These are phyloP conservation scores for Ampelomyces quisqualis DNA, from an alignment of 2,329 filamentous ascomycete species.

Conservation along the genomic window DNA sequence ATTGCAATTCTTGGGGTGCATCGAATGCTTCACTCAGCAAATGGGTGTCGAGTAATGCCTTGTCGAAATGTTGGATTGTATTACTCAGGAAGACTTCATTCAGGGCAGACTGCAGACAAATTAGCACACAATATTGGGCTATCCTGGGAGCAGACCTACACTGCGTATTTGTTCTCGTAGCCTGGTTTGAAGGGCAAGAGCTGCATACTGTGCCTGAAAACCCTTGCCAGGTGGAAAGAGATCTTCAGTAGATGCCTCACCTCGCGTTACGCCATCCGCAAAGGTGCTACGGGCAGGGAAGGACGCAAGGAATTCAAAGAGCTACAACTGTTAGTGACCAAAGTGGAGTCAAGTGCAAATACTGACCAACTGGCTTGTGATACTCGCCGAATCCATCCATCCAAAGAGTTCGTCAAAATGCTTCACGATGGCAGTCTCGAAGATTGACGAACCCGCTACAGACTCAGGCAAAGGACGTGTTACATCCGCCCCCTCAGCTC, in stretches of 20 bases:
- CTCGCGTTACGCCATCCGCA: slow-evolving; percentile 28
- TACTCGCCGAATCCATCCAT: slow-evolving; percentile 72
- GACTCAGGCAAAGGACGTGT: slow-evolving; percentile 20
- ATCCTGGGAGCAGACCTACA: slow-evolving; percentile 17
- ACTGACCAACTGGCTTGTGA: slow-evolving; percentile 33
- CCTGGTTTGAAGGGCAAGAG: slow-evolving; percentile 31
- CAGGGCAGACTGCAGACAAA: slow-evolving; percentile 24
- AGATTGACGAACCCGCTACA: slow-evolving; percentile 45
- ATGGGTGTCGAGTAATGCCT: slow-evolving; percentile 30
- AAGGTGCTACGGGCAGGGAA: slow-evolving; percentile 37
- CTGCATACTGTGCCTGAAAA: slow-evolving; percentile 40
- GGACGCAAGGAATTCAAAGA: slow-evolving; percentile 39
- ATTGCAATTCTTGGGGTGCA: slow-evolving; percentile 22
- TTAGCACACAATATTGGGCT: slow-evolving; percentile 11
- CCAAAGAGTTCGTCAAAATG: slow-evolving; percentile 84
- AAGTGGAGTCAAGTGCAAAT: not conserved
- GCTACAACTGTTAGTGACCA: slow-evolving; percentile 19
- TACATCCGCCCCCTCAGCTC: slow-evolving; percentile 29
- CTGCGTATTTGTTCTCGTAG: slow-evolving; percentile 36
- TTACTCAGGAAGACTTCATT: slow-evolving; percentile 37
- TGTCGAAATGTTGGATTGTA: slow-evolving; percentile 32
- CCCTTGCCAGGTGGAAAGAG: slow-evolving; percentile 41
- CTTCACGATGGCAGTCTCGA: slow-evolving; percentile 77
- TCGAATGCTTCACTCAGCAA: slow-evolving; percentile 27
- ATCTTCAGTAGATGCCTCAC: slow-evolving; percentile 19